Base-by-base conservation (phyloP, 1,139 yeast genomes). In the Sugiyamaella pinicola region DNA sequence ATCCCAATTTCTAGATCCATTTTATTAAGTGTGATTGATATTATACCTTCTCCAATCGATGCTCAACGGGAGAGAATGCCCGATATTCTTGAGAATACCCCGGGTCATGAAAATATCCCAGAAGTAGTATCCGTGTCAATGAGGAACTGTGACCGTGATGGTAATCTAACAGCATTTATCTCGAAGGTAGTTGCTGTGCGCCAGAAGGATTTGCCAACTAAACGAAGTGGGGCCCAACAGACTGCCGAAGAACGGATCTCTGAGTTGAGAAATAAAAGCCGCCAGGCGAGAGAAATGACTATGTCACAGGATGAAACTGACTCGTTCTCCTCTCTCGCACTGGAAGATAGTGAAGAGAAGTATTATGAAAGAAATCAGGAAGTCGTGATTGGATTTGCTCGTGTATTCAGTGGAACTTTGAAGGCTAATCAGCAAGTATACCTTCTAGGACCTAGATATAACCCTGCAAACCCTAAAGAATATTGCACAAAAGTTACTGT, bases 181-280 rank as follows among this genome's bases (percentile, higher is more conserved):
- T 89, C 98, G 0, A 95, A 95, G 63, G 86, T 93, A 73, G 70
- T 93, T 2, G 88, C 97, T 0, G 79, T 93, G 18, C 95, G 96
- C 0, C 84, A 82, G 52, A 81, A 77, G 22, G 97, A 91, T 54
- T 71, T 91, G 33, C 97, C 97, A 0, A 76, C 75, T 58, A 43
- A 52, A 49, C 26, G 55, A 29, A 15, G 41, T 31, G 33, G 51
- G n/a, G 52, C 41, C 1, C 54, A 49, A 10, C 50, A 49, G 29
- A 55, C 53, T 2, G 47, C 57, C 9, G 53, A 43, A 18, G 63
- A 60, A 47, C 53, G 52, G 26, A 60, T 79, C 2, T 87, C 83
- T 52, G 90, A 87, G 61, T 72, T 86, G 47, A 73, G 80, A 55
- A 90, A 86, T 62, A 76, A 86, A 56, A 84, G 86, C 35, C 77